Conservation (phyloP, 129 eudicot genomes). For the Mikania micrantha region DNA sequence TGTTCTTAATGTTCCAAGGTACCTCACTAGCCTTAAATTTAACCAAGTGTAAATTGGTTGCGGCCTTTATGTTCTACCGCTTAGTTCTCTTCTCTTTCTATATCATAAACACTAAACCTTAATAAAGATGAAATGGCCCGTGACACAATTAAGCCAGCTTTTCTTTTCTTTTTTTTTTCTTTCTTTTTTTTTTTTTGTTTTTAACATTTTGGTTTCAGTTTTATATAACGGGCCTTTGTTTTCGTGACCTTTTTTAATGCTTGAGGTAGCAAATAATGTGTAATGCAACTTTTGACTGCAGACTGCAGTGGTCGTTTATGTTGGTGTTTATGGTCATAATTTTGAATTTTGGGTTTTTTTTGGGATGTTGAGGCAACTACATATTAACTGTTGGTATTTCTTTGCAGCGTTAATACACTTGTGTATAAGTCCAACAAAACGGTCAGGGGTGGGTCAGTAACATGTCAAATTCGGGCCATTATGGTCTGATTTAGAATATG, state of each 20-base stretch:
- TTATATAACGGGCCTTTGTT: conserved; percentile 13
- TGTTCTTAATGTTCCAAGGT: conserved; percentile 14
- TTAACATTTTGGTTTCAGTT: not conserved
- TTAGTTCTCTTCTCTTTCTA: not conserved
- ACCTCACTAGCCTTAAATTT: conserved; percentile 12
- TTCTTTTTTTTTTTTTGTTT: not conserved
- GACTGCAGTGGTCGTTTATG: not conserved
- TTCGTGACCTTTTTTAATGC: not conserved
- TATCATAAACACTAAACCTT: not conserved
- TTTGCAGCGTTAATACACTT: too few relatives aligned
- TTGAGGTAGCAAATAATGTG: not conserved
- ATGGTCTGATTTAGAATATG: too few relatives aligned
- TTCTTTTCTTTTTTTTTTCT: not conserved
- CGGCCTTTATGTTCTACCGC: not conserved
- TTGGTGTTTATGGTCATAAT: not conserved
- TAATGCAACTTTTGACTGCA: not conserved
- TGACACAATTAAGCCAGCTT: not conserved
- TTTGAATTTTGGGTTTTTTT: not conserved
- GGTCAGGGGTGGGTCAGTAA: too few relatives aligned
- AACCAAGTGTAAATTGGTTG: conserved; percentile 29
- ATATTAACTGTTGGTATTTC: not conserved
- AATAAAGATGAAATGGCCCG: conserved; percentile 22
- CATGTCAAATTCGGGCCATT: too few relatives aligned
- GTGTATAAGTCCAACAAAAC: too few relatives aligned
- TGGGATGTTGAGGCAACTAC: not conserved